Evolutionary conservation across 768 basidiomycete species (phyloP), one percentile per base, ranked within the genome.

Genomic region (Russula sp.): DNA sequence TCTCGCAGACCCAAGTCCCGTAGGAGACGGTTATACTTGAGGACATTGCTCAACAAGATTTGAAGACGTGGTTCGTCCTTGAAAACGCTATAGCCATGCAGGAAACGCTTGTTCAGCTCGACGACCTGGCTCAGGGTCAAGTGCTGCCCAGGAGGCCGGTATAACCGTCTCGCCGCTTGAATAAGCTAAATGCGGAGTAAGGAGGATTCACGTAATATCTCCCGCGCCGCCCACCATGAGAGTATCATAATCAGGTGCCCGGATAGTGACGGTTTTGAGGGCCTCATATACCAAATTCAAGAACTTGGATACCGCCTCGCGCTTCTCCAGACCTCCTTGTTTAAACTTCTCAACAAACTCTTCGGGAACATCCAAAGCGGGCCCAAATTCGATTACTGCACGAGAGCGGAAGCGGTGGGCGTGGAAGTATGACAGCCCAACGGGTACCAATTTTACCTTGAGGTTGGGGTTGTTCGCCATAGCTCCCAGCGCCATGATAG

Each of bases 201-300:
- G 47, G 52, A 53, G 44, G 27, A 39, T 65, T 7, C 27, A 13
- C 49, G 32, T 51, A 58, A 44, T 18, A 60, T 53, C 20, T 42
- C 34, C 58, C 27, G 40, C 31, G n/a, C 48, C n/a, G 72, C 83
- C 60, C 68, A 91, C 97, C 94, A 98, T 97, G 55, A 99, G 80
- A 2, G 96, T 98, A 68, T 99, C 97, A 73, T 92, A 98, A 73
- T 99, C 97, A 2, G 96, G 94, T 18, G 94, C 93, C 61, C 95
- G 81, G 59, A 98, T 83, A 0, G 97, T 99, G 45, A 99, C 97
- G 0, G 94, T 95, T 77, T 98, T 95, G 68, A 99, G 77, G 27
- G 84, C 89, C 69, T 98, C 91, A 69, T 96, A 97, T 57, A 97
- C 87, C 60, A 97, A 77, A 68, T 98, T 89, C 66, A 99, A 78